Percentiles rank a stretch among this genome's conserved stretches.
These are phyloP conservation scores for Naganishia kalamii DNA, from an alignment of 768 basidiomycete genomes.

Conservation along the genomic window DNA sequence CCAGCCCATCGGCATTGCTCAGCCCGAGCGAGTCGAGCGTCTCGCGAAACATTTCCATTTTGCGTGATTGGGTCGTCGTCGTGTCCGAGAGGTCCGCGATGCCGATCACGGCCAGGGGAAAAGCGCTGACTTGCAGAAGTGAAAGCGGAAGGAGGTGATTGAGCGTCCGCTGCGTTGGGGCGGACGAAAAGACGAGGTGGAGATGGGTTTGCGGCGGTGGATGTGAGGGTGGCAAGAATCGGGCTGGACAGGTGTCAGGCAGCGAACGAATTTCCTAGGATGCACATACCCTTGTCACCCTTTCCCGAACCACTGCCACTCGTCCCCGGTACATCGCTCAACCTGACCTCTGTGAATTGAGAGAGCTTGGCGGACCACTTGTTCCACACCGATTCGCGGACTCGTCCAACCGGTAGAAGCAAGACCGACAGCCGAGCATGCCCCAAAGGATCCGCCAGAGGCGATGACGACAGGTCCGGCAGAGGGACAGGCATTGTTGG, in stretches of 20 bases:
- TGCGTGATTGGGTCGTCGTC: constrained; percentile 17
- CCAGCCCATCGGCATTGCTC: constrained; percentile 16
- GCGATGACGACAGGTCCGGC: constrained; percentile 24
- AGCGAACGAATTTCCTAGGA: background rate
- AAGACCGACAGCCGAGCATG: constrained; percentile 80
- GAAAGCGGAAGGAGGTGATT: constrained; percentile 62
- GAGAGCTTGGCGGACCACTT: constrained; percentile 68
- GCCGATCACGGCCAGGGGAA: constrained; percentile 85
- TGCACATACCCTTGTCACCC: constrained; percentile 19
- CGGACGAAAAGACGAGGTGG: constrained; percentile 63
- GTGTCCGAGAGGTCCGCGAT: constrained; percentile 56
- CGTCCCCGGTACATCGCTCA: constrained; percentile 60
- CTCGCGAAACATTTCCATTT: constrained; percentile 18
- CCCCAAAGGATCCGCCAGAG: constrained; percentile 49
- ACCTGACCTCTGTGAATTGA: constrained; percentile 63
- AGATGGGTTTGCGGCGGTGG: constrained; percentile 56
- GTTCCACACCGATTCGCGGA: constrained; percentile 64
- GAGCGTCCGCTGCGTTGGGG: constrained; percentile 61
- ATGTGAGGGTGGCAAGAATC: constrained; percentile 71
- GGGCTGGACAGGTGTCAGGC: constrained; percentile 50
- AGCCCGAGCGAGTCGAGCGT: constrained; percentile 2
- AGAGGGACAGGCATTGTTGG: constrained; percentile 15
- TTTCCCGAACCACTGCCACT: constrained; percentile 16
- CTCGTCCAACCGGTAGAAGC: constrained; percentile 74
- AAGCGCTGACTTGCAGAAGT: constrained; percentile 58